Evolutionary conservation across 306 rosid genomes (phyloP), one percentile per base, ranked within the genome.

Genomic region (Sphenostylis stenocarpa): DNA sequence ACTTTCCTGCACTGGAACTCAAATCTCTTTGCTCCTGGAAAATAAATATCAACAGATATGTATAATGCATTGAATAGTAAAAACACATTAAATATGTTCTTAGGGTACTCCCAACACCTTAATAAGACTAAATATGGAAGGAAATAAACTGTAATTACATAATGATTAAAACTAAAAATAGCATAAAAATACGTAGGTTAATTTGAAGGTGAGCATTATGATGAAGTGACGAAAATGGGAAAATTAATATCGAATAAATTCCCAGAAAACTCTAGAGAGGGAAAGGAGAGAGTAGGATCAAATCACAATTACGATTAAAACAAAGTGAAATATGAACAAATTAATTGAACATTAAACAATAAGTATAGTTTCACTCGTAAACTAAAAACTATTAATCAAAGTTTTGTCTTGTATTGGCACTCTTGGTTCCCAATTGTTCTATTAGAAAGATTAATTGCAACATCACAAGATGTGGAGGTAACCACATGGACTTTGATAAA

Each of bases 381-480:
- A 75, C 48, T 48, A 51, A 17, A 60, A 55, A 56, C 36, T 17
- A 8, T 31, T 61, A 70, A 61, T 82, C 69, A 82, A 47, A 92
- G 75, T 70, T 94, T 85, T 6, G 96, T 84, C 78, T 85, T 86
- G 78, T 90, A 84, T 20, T 48, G 45, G 64, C 98, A 95, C 20
- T 15, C 55, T 77, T 88, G 91, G 66, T 86, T 77, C 39, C 75
- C 86, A 38, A 85, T 20, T 2, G 83, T 73, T 23, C 74, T 67
- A 12, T 28, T 87, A 16, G 89, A 76, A 66, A 81, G 4, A 66
- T 68, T 16, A 56, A 95, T 4, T 1, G 9, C 45, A 78, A 89
- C 41, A 77, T 95, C 88, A 86, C 99, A 95, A 13, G 94, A 83
- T 3, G 96, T 16, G 7, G 87, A 75, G 0, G 97, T 60, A 45